Percentiles rank a stretch among this genome's conserved stretches.
These are phyloP conservation scores for Yarrowia hollandica DNA, from an alignment of 805 yeast species.

Conservation along the genomic window DNA sequence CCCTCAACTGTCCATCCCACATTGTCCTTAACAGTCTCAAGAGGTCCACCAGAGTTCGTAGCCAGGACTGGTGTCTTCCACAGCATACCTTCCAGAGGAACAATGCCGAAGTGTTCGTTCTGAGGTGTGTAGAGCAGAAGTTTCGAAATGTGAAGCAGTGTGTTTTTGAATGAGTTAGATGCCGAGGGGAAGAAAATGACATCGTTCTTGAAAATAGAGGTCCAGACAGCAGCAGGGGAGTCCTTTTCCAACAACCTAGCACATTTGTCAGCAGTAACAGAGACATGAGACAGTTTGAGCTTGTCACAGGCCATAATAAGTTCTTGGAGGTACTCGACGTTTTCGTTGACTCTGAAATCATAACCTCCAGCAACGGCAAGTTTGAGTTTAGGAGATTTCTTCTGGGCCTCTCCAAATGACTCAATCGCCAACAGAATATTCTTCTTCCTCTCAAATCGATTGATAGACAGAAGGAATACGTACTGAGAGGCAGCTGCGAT, in stretches of 20 bases:
- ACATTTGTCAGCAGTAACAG: neutral
- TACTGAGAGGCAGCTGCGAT: conserved; percentile 32
- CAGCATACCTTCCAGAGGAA: conserved; percentile 93
- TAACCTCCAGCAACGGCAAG: conserved; percentile 89
- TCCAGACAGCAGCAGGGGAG: conserved; percentile 8
- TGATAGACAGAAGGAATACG: conserved; percentile 67
- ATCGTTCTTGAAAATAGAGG: conserved; percentile 39
- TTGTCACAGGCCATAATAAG: conserved; percentile 44
- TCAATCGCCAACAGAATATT: conserved; percentile 75
- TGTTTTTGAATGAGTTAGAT: conserved; percentile 61
- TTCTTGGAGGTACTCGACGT: conserved; percentile 67
- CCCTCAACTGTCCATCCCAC: conserved; percentile 42
- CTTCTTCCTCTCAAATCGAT: conserved; percentile 87
- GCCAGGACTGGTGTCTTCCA: conserved; percentile 82
- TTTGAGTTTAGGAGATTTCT: conserved; percentile 41
- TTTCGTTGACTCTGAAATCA: conserved; percentile 73
- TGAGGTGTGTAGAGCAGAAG: conserved; percentile 84
- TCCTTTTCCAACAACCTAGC: neutral
- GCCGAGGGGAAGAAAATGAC: conserved; percentile 82
- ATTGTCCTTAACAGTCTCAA: conserved; percentile 64
- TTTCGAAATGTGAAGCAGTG: conserved; percentile 57
- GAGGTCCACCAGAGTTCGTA: conserved; percentile 87
- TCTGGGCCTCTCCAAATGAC: conserved; percentile 54
- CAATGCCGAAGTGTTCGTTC: conserved; percentile 95
- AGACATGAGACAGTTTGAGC: neutral